Evolutionary conservation across 352 stramenopile species (phyloP).

Genomic region (Thalassiosira exigua): DNA sequence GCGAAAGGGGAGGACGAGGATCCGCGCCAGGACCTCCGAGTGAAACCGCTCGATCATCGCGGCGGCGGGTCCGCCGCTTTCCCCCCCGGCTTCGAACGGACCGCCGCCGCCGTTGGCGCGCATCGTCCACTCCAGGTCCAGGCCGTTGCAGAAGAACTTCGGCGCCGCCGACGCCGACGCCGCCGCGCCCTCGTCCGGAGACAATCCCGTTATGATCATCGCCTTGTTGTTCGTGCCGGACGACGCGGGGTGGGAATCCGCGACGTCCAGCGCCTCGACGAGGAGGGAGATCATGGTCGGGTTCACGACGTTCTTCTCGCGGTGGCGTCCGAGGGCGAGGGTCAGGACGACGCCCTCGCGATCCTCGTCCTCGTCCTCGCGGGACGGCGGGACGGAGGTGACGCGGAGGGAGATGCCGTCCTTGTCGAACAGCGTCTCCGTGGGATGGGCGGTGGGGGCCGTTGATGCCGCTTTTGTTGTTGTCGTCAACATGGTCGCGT

Average conservation of each 20-base stretch:
- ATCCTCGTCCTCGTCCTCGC: conserved; percentile 2
- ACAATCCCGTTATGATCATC: conserved; percentile 49
- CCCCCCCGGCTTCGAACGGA: conserved; percentile 8
- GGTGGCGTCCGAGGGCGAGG: conserved; percentile 42
- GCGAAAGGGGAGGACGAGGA: conserved; percentile 52
- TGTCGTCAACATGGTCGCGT: too few relatives aligned
- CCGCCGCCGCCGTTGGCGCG: conserved; percentile 6
- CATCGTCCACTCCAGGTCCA: conserved; percentile 62
- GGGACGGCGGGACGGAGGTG: conserved; percentile 14
- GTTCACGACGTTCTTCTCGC: conserved; percentile 62
- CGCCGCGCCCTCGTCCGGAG: neutral
- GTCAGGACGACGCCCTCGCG: conserved; percentile 41
- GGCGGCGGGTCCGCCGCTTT: conserved; percentile 1
- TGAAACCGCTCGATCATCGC: conserved; percentile 51
- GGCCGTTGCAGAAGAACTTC: conserved; percentile 71
- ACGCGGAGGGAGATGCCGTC: conserved; percentile 28
- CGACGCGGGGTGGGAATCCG: conserved; percentile 34
- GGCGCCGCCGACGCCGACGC: neutral
- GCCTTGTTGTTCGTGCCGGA: conserved; percentile 42
- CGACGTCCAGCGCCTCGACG: conserved; percentile 33
- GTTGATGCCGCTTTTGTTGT: too few relatives aligned
- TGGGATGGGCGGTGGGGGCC: too few relatives aligned
- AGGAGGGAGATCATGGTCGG: conserved; percentile 36
- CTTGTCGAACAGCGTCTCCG: conserved; percentile 30
- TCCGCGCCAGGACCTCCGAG: conserved; percentile 54